These are phyloP conservation scores for Neurospora sp. DNA, from an alignment of 495 filamentous ascomycete genomes.

Conservation along the genomic window DNA sequence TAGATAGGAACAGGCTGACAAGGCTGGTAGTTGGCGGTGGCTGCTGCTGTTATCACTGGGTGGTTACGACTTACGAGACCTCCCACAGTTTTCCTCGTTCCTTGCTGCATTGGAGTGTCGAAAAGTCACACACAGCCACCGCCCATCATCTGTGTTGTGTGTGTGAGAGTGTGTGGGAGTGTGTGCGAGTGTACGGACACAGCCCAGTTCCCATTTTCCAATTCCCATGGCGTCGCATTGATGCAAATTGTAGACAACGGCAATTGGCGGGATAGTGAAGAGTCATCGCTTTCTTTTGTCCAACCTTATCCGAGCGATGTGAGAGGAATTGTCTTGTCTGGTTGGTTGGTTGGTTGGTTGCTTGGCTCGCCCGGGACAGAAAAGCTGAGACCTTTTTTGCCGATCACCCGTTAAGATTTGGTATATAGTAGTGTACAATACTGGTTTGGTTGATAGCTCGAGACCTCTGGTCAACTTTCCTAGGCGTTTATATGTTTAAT, in stretches of 20 bases:
- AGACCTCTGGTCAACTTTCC: too few relatives aligned
- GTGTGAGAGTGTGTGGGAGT: background rate
- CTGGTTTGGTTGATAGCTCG: too few relatives aligned
- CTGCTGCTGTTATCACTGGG: background rate
- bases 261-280: background rate
- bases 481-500: too few relatives aligned
- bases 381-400: too few relatives aligned
- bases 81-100: background rate
- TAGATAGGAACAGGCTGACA: background rate
- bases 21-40: background rate
- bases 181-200: background rate
- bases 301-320: background rate
- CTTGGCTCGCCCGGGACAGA: too few relatives aligned
- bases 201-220: background rate
- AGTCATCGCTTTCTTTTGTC: background rate
- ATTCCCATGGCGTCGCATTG: background rate
- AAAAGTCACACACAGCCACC: background rate
- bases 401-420: too few relatives aligned
- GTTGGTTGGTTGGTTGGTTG: too few relatives aligned
- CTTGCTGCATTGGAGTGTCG: background rate
- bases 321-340: background rate
- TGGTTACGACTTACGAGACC: background rate
- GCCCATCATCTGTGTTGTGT: background rate
- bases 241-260: background rate
- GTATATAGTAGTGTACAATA: too few relatives aligned